Conservation (phyloP, 2,329 filamentous ascomycete genomes). For the Epicoccum sorghinum region DNA sequence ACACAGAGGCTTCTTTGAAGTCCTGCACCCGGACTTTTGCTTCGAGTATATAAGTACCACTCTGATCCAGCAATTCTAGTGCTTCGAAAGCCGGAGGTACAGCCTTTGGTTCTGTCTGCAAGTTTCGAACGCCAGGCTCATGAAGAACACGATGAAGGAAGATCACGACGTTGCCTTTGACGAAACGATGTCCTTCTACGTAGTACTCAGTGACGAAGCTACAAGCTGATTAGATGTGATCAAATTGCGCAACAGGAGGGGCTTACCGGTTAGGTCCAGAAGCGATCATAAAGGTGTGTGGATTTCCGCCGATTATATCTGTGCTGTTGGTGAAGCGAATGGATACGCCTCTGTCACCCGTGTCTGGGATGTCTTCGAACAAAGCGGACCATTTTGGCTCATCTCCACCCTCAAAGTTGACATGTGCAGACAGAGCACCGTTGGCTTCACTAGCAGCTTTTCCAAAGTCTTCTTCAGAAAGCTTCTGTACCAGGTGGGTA, state of each 20-base stretch:
- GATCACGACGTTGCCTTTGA: conserved; percentile 63
- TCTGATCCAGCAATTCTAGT: conserved; percentile 60
- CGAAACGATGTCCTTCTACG: conserved; percentile 62
- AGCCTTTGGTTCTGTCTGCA: conserved; percentile 41
- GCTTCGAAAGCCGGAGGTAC: conserved; percentile 52
- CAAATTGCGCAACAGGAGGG: conserved; percentile 9
- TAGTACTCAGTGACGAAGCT: conserved; percentile 65
- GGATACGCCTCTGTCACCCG: conserved; percentile 60
- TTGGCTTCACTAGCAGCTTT: conserved; percentile 16
- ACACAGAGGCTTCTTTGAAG: conserved; percentile 58
- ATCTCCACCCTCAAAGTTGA: conserved; percentile 26
- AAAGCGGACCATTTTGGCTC: conserved; percentile 46
- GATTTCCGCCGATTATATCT: conserved; percentile 56
- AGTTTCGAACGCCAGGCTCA: conserved; percentile 49
- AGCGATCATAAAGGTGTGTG: conserved; percentile 57
- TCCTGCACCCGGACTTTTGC: conserved; percentile 64
- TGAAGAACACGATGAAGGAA: conserved; percentile 61
- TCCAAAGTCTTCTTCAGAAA: conserved; percentile 47
- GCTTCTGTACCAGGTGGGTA: conserved; percentile 56
- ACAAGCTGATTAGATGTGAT: conserved; percentile 26
- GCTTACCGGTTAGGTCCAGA: conserved; percentile 59
- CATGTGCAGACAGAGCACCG: conserved; percentile 28
- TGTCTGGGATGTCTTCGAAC: conserved; percentile 53
- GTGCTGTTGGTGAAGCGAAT: conserved; percentile 59
- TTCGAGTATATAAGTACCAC: conserved; percentile 64